Evolutionary conservation across 495 filamentous ascomycete genomes (phyloP).

Genomic region (Aspergillus heteromorphus): DNA sequence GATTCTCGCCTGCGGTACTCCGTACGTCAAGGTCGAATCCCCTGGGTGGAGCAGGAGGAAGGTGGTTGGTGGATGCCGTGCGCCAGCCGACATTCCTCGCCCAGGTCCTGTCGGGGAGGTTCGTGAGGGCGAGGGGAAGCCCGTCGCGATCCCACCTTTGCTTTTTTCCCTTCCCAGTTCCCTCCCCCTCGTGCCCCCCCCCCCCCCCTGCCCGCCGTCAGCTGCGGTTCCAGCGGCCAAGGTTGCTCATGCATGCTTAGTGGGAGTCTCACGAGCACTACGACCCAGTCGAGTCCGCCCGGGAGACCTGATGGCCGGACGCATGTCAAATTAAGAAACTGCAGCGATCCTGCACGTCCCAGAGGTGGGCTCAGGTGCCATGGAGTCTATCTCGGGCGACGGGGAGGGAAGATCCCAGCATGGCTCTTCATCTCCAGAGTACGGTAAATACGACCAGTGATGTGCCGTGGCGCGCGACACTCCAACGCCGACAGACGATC

Average conservation of each 20-base stretch:
- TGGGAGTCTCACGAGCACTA: neutral
- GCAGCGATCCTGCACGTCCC: neutral
- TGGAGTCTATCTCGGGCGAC: neutral
- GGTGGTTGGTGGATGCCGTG: conserved; percentile 4
- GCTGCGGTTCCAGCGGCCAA: conserved; percentile 13
- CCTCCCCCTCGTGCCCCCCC: neutral
- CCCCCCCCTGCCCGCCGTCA: neutral
- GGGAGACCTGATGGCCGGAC: neutral
- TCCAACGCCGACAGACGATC: neutral
- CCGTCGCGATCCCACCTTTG: neutral
- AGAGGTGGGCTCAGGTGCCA: neutral
- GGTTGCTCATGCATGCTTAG: neutral
- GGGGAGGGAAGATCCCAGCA: neutral
- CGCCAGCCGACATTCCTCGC: conserved; percentile 3
- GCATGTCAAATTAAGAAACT: neutral
- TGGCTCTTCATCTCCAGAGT: neutral
- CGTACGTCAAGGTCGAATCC: conserved; percentile 24
- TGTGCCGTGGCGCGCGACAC: neutral
- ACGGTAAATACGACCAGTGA: neutral
- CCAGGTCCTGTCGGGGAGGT: neutral
- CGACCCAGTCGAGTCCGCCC: neutral
- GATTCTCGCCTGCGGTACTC: conserved; percentile 17
- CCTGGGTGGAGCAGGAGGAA: neutral
- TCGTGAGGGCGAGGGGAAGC: neutral
- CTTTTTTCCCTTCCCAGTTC: neutral